Conservation (phyloP, 2,329 filamentous ascomycete genomes). For the Elsinoe perseae region DNA sequence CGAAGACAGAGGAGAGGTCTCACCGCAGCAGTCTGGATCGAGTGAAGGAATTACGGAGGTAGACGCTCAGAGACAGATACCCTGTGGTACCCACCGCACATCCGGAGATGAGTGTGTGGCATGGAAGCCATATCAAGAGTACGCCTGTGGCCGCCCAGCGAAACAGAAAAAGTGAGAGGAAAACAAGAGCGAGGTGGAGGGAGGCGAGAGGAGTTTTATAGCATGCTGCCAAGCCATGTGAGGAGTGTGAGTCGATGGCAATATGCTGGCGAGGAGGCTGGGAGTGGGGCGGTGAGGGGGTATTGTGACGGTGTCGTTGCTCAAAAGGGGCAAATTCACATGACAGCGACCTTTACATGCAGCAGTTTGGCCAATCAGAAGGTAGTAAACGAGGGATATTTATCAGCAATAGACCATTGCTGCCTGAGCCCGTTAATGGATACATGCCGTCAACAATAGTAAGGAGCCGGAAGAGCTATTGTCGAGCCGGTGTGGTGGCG, state of each 20-base stretch:
- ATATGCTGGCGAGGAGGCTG: constrained; percentile 5
- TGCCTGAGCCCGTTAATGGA: not conserved
- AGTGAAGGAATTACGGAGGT: not conserved
- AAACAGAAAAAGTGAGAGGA: constrained; percentile 8
- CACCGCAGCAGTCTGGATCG: not conserved
- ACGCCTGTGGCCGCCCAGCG: not conserved
- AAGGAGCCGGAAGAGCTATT: not conserved
- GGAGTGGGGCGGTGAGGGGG: not conserved
- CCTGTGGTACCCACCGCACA: not conserved
- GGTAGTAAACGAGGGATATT: not conserved
- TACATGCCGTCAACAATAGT: not conserved
- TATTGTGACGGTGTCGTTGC: not conserved
- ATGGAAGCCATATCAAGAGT: not conserved
- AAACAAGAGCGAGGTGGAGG: not conserved
- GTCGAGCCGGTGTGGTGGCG: not conserved
- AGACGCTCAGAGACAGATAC: constrained; percentile 1
- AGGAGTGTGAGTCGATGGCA: not conserved
- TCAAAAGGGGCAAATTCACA: not conserved
- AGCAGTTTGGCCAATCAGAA: not conserved
- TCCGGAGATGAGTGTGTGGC: not conserved
- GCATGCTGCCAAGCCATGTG: not conserved
- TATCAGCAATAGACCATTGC: not conserved
- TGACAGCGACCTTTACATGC: not conserved
- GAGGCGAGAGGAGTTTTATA: not conserved
- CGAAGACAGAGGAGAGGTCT: not conserved